These are phyloP conservation scores for Sporothrix pallida DNA, from an alignment of 2,329 filamentous ascomycete genomes.

Conservation along the genomic window DNA sequence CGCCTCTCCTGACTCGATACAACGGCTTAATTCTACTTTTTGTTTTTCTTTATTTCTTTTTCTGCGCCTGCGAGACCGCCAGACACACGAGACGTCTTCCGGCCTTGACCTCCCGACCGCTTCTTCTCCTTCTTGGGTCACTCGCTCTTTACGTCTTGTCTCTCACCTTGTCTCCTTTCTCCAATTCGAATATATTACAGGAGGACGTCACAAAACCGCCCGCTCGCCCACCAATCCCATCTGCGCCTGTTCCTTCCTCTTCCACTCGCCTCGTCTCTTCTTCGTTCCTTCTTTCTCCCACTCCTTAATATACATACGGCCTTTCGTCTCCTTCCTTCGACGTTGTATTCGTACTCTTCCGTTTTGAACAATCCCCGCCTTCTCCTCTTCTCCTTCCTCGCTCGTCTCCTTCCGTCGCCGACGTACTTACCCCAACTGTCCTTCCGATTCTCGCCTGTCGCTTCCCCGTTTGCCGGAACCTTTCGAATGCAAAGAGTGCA, in stretches of 20 bases:
- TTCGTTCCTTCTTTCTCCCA: background rate
- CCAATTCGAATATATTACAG: background rate
- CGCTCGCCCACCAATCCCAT: background rate
- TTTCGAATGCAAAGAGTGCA: background rate
- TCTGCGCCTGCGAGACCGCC: conserved; percentile 3
- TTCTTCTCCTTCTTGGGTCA: background rate
- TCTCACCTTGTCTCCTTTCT: background rate
- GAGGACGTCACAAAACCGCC: conserved; percentile 11
- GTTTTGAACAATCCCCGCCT: conserved; percentile 22
- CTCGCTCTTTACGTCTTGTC: background rate
- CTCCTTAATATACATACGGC: background rate
- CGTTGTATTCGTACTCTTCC: conserved; percentile 6
- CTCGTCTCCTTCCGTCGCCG: conserved; percentile 27
- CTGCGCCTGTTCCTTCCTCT: background rate
- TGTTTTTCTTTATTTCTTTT: conserved; percentile 9
- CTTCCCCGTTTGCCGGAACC: conserved; percentile 26
- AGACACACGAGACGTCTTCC: conserved; percentile 19
- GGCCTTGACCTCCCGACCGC: conserved; percentile 12
- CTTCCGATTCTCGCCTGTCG: conserved; percentile 32
- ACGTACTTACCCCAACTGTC: conserved; percentile 16
- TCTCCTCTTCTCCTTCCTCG: conserved; percentile 25
- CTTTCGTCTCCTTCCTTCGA: conserved; percentile 1
- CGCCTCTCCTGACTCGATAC: background rate
- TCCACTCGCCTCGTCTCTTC: background rate
- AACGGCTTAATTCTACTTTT: background rate